A percentile compares a stretch with the other conserved stretches of the same genome.
These are phyloP conservation scores for Vigna unguiculata DNA, from an alignment of 306 rosid genomes.

Conservation along the genomic window DNA sequence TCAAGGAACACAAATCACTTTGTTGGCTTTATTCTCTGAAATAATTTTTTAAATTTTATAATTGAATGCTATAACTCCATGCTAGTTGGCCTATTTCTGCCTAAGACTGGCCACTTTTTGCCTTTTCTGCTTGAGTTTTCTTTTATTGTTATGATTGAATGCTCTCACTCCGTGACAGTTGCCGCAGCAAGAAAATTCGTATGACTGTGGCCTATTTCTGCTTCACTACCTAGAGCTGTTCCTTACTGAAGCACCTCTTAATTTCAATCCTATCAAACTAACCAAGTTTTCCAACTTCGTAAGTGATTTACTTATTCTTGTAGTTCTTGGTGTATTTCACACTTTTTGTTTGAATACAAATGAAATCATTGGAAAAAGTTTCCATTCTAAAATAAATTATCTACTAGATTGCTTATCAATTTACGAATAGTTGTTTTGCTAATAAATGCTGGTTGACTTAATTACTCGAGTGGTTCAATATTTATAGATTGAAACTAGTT, in stretches of 20 bases:
- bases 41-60: constrained; percentile 5
- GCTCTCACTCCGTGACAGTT: constrained; percentile 60
- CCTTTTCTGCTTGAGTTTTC: background rate
- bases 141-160: constrained; percentile 35
- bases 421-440: constrained; percentile 14
- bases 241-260: constrained; percentile 77
- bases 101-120: constrained; percentile 17
- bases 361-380: constrained; percentile 22
- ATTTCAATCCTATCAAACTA: constrained; percentile 78
- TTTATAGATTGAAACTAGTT: constrained; percentile 22
- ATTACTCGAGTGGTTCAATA: constrained; percentile 23
- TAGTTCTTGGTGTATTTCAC: constrained; percentile 21
- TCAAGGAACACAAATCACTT: background rate
- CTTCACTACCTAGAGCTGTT: constrained; percentile 96
- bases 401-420: constrained; percentile 1
- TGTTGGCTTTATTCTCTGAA: constrained; percentile 4
- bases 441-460: constrained; percentile 6
- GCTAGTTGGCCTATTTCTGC: constrained; percentile 85
- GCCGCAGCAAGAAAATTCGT: constrained; percentile 95
- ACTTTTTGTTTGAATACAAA: background rate
- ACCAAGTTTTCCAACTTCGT: constrained; percentile 78
- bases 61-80: constrained; percentile 37
- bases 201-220: constrained; percentile 90
- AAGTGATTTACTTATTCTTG: constrained; percentile 56
- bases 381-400: constrained; percentile 9